Evolutionary conservation across 257 asterid species (phyloP), one percentile per base, ranked within the genome.

Genomic region (Przewalskia tangutica): DNA sequence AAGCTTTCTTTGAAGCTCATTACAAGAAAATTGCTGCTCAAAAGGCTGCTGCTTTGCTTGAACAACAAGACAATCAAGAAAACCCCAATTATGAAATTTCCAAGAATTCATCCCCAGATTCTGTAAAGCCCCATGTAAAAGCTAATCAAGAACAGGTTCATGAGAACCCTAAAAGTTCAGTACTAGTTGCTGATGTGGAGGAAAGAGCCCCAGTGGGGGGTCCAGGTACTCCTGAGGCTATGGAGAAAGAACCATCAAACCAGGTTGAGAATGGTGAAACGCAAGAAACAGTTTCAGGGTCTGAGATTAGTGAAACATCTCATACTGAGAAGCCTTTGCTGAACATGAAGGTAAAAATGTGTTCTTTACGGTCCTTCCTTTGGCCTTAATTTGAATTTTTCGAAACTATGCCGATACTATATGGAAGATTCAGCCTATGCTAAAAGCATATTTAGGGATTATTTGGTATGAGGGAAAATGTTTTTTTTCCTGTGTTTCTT

Each of bases 1-100:
- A 96, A 79, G 99, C 97, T n/a, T 96, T 94, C 88, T 96, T 96
- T 67, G 99, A 96, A 90, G 99, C 99, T 66, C 97, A 96, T 85
- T 96, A 94, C 92, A 96, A 91, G 93, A 89, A 88, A 78, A 92
- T 93, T 83, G 98, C 99, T 23, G 97, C 98, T 20, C 88, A 89
- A 64, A 92, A 91, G 59, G 98, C 95, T 18, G 98, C 97, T 2
- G 97, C 97, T 13, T 77, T 89, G 84, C 89, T 89, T 44, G 92
- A 90, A 83, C 95, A 89, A 81, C 95, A 89, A 81, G 90, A 86
- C 80, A 89, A 85, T 81, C 85, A 86, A 75, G 63, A 50, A 50
- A 75, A 50, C 63, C 80, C 80, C 75, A 86, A 80, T 14, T 78
- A 83, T 40, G 60, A 46, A n/a, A 20, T 60, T 84, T 68, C 53